Percentiles rank a stretch among this genome's conserved stretches.
Evolutionary conservation across 306 rosid species (phyloP).

Genomic region (Sophora flavescens): DNA sequence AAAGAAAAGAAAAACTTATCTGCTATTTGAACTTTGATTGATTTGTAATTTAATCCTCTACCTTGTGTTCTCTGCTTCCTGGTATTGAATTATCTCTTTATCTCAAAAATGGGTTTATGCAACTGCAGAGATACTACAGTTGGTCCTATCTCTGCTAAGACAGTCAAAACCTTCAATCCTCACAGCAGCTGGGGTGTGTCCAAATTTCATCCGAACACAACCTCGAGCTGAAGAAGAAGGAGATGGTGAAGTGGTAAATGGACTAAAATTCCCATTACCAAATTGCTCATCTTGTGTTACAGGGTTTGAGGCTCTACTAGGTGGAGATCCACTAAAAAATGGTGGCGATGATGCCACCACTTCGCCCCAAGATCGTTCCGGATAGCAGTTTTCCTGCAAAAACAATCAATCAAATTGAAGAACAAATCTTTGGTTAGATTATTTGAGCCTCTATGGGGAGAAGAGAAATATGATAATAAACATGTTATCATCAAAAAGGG

Average conservation of each 20-base stretch:
- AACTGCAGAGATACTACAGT: constrained; percentile 82
- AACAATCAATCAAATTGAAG: not conserved
- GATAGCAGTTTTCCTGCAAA: constrained; percentile 58
- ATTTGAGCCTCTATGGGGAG: not conserved
- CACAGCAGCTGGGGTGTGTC: constrained; percentile 72
- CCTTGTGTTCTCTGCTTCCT: constrained; percentile 43
- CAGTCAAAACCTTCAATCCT: constrained; percentile 91
- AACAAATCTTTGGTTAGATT: not conserved
- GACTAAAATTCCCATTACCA: constrained; percentile 56
- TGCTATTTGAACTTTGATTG: constrained; percentile 46
- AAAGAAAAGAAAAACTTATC: constrained; percentile 46
- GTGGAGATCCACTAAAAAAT: constrained; percentile 89
- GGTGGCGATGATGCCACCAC: constrained; percentile 75
- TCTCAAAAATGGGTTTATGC: constrained; percentile 60
- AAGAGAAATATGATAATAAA: not conserved
- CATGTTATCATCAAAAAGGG: not conserved
- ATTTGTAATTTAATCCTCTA: constrained; percentile 27
- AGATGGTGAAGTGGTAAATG: constrained; percentile 58
- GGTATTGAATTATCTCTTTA: constrained; percentile 27
- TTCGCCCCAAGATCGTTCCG: constrained; percentile 53
- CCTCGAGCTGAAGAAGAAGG: constrained; percentile 60
- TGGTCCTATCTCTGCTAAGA: constrained; percentile 74
- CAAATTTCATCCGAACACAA: constrained; percentile 71
- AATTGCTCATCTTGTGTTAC: constrained; percentile 83
- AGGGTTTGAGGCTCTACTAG: constrained; percentile 92